A percentile compares a stretch with the other conserved stretches of the same genome.
Evolutionary conservation across 176 grass and related monocot genomes (phyloP).

Genomic region (Alopecurus myosuroides): DNA sequence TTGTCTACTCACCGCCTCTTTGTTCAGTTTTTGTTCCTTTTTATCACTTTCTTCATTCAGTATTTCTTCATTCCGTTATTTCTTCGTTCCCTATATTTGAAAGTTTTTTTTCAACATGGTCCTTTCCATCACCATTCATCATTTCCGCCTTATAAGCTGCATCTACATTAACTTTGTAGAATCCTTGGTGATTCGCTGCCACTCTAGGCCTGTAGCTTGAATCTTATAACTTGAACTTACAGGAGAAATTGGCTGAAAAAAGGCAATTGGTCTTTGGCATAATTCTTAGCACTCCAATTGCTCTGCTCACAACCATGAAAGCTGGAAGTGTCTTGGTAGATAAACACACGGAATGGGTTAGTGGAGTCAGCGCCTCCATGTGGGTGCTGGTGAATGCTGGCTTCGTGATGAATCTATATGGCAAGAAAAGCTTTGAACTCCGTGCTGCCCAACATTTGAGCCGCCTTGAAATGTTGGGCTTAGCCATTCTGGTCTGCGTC

Average conservation of each 20-base stretch:
- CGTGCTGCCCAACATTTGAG: background rate
- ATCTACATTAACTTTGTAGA: background rate
- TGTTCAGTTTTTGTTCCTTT: no score
- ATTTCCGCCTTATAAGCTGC: background rate
- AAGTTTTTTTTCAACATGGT: no score
- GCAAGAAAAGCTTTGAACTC: background rate
- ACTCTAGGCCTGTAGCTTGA: no score
- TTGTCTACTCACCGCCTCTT: no score
- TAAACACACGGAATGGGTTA: background rate
- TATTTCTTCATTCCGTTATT: no score
- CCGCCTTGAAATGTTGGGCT: background rate
- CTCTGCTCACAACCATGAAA: background rate
- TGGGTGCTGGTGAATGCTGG: background rate
- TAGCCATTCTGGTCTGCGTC: background rate
- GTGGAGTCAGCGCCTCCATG: background rate
- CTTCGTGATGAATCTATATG: background rate
- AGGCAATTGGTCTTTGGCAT: background rate
- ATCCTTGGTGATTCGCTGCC: no score
- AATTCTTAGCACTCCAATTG: background rate
- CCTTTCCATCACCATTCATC: no score
- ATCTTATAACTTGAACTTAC: background rate
- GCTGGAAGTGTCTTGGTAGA: background rate
- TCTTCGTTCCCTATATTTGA: no score
- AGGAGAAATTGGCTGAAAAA: background rate
- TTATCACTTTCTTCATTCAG: no score